A percentile compares a stretch with the other conserved stretches of the same genome.
These are phyloP conservation scores for Thyridium curvatum DNA, from an alignment of 2,329 filamentous ascomycete genomes.

Conservation along the genomic window DNA sequence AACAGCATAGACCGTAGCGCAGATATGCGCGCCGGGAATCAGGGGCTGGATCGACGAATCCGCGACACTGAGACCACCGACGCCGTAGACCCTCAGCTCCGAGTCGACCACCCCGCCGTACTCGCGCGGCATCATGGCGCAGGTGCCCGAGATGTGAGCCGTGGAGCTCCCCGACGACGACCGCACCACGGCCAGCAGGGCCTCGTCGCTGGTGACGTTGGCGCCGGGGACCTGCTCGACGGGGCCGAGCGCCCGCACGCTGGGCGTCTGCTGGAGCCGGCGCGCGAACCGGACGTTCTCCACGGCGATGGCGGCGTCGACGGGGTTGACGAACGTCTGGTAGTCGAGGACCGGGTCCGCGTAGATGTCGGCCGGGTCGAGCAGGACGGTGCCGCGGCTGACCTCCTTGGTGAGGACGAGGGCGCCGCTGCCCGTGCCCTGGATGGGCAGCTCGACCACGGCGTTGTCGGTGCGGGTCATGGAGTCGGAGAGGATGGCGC, in stretches of 20 bases:
- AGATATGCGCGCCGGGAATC: slow-evolving; percentile 37
- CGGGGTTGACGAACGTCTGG: slow-evolving; percentile 3
- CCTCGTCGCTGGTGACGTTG: slow-evolving; percentile 10
- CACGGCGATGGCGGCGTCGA: slow-evolving; percentile 3
- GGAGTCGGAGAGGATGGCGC: not conserved
- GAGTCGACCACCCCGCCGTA: slow-evolving; percentile 29
- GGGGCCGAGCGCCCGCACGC: not conserved
- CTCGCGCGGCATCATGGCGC: slow-evolving; percentile 10
- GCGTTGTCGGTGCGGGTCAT: slow-evolving; percentile 1
- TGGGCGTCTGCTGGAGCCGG: slow-evolving; percentile 1
- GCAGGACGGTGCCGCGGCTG: slow-evolving; percentile 5
- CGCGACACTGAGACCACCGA: slow-evolving; percentile 35
- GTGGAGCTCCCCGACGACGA: slow-evolving; percentile 2
- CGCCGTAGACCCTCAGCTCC: slow-evolving; percentile 36
- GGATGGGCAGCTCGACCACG: slow-evolving; percentile 5
- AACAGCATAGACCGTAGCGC: slow-evolving; percentile 45
- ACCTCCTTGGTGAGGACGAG: slow-evolving; percentile 3
- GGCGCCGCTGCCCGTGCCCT: not conserved
- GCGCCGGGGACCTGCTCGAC: slow-evolving; percentile 4
- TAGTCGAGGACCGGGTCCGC: slow-evolving; percentile 4
- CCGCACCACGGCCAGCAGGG: slow-evolving; percentile 26
- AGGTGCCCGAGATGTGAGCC: slow-evolving; percentile 10
- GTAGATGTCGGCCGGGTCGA: not conserved
- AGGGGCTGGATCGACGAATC: slow-evolving; percentile 42
- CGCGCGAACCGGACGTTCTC: slow-evolving; percentile 1